These are phyloP conservation scores for Colletotrichum sp. DNA, from an alignment of 2,329 filamentous ascomycete species.

Conservation along the genomic window DNA sequence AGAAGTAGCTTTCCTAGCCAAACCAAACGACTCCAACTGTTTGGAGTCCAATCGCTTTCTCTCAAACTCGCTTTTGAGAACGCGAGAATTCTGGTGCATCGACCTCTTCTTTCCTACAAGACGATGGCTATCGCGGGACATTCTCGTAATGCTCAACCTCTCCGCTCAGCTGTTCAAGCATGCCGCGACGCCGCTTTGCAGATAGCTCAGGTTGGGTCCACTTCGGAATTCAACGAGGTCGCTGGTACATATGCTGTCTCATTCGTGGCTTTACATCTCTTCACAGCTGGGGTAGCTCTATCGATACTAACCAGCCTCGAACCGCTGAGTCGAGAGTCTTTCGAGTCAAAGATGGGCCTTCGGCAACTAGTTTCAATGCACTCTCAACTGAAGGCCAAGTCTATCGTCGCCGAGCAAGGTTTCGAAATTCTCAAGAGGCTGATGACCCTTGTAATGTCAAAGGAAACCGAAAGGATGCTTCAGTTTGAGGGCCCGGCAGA, in stretches of 20 bases:
- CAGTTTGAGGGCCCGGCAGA: background rate
- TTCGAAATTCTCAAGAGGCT: constrained; percentile 24
- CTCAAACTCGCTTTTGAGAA: constrained; percentile 38
- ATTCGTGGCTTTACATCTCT: constrained; percentile 28
- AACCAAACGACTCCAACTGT: constrained; percentile 20
- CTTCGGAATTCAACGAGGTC: constrained; percentile 12
- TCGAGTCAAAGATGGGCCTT: constrained; percentile 25
- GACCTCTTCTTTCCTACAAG: constrained; percentile 28
- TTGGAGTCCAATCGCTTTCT: constrained; percentile 34
- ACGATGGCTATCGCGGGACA: background rate
- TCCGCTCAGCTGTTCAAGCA: background rate
- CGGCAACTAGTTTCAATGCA: constrained; percentile 28
- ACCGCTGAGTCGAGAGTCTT: constrained; percentile 24
- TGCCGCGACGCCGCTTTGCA: constrained; percentile 28
- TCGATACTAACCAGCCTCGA: constrained; percentile 26
- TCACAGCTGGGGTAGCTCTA: constrained; percentile 28
- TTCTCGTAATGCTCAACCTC: background rate
- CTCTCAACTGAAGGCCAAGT: constrained; percentile 20
- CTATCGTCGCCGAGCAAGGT: constrained; percentile 25
- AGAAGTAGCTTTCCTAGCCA: background rate
- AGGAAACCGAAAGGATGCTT: constrained; percentile 25
- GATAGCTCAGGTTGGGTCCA: constrained; percentile 21
- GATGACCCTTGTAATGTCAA: constrained; percentile 26
- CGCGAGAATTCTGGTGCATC: constrained; percentile 33
- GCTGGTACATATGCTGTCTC: constrained; percentile 27